Percentiles rank a stretch among this genome's conserved stretches.
Conservation (phyloP, 371 early-diverging fungal species). For the Dentiscutata heterogama region DNA sequence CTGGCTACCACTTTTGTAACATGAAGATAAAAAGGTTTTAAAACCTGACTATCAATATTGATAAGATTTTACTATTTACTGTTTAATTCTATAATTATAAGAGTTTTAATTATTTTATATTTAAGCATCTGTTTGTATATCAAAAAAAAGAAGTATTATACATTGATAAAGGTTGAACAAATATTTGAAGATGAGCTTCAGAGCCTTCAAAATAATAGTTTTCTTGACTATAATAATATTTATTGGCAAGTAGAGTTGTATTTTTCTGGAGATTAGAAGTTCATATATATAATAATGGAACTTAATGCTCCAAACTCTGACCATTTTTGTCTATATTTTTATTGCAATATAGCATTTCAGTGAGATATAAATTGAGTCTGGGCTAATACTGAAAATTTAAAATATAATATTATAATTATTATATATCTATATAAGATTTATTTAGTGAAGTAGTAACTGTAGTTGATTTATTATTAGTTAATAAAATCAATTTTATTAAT, state of each 20-base stretch:
- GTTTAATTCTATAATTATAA: too few relatives aligned
- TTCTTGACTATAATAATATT: background rate
- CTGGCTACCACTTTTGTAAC: too few relatives aligned
- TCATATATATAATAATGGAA: background rate
- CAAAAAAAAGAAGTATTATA: background rate
- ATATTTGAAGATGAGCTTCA: background rate
- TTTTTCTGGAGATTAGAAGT: background rate
- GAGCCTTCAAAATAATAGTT: background rate
- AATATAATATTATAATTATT: background rate
- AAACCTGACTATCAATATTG: constrained; percentile 11
- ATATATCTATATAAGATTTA: too few relatives aligned
- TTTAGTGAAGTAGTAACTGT: too few relatives aligned
- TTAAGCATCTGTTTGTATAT: background rate
- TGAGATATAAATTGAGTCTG: background rate
- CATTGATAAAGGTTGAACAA: background rate
- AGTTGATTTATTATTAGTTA: too few relatives aligned
- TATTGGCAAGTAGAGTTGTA: background rate
- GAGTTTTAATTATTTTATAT: too few relatives aligned
- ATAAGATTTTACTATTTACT: background rate
- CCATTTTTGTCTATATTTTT: background rate
- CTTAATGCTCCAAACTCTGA: background rate
- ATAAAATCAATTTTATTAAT: too few relatives aligned
- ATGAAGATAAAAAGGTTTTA: background rate
- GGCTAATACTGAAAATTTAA: background rate
- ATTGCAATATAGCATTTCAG: background rate